A percentile compares a stretch with the other conserved stretches of the same genome.
phyloP scores from a whole-genome alignment of 768 basidiomycete species.

The Punctularia strigosozonata region DNA sequence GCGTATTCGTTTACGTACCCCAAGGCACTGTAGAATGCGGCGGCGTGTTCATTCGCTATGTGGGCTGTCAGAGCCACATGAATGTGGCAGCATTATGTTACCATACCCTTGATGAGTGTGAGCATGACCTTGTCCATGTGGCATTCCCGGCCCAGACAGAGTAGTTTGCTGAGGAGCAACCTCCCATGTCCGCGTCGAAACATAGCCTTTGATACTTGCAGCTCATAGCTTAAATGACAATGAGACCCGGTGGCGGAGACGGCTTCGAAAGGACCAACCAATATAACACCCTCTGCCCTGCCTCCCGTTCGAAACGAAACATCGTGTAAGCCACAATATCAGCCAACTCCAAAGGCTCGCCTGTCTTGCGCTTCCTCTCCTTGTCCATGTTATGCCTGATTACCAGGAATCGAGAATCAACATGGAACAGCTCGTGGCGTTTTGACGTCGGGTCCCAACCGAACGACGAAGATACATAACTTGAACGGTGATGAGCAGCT shows the following conservation, averaged over 20 bases:
- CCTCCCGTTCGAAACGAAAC: slow-evolving; percentile 70
- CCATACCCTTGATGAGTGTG: slow-evolving; percentile 64
- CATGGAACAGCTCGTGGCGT: slow-evolving; percentile 9
- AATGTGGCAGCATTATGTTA: neutral
- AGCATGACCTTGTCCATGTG: slow-evolving; percentile 62
- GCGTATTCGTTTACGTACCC: slow-evolving; percentile 30
- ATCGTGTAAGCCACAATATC: slow-evolving; percentile 31
- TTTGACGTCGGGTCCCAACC: slow-evolving; percentile 11
- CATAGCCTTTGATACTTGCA: slow-evolving; percentile 40
- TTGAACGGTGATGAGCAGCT: neutral
- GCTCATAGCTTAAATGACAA: slow-evolving; percentile 48
- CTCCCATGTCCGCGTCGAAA: slow-evolving; percentile 51
- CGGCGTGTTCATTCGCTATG: slow-evolving; percentile 33
- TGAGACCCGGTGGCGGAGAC: slow-evolving; percentile 1
- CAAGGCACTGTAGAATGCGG: slow-evolving; percentile 37
- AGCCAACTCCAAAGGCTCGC: slow-evolving; percentile 12
- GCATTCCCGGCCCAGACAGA: slow-evolving; percentile 36
- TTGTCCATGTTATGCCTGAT: slow-evolving; percentile 10
- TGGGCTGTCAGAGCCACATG: neutral
- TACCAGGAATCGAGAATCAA: slow-evolving; percentile 46
- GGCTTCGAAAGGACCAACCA: slow-evolving; percentile 34
- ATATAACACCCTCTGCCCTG: slow-evolving; percentile 48
- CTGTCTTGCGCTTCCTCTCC: slow-evolving; percentile 7
- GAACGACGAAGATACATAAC: slow-evolving; percentile 7
- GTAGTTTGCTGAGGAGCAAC: slow-evolving; percentile 36